Percentiles rank a stretch among this genome's conserved stretches.
Conservation (phyloP, 2,329 filamentous ascomycete genomes). For the Tetracladium maxilliforme region DNA sequence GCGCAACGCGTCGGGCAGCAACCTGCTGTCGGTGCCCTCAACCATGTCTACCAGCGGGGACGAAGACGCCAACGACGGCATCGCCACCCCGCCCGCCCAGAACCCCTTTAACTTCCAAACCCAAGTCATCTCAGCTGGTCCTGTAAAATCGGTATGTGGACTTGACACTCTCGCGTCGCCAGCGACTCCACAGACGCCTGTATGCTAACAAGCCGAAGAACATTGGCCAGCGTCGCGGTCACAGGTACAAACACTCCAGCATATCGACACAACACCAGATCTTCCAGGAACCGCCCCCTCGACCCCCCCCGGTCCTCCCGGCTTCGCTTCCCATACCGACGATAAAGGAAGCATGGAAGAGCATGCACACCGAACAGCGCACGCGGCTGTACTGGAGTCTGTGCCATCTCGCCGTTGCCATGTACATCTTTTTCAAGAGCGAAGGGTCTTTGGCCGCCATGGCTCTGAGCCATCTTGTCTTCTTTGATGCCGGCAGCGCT, state of each 20-base stretch:
- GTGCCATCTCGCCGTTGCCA: conserved; percentile 72
- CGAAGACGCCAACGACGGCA: too few species aligned
- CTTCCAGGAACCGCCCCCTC: conserved; percentile 79
- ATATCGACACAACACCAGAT: conserved; percentile 83
- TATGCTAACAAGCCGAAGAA: conserved; percentile 34
- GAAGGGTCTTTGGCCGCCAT: conserved; percentile 82
- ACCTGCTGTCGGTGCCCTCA: too few species aligned
- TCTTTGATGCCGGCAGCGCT: conserved; percentile 90
- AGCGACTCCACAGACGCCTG: not conserved
- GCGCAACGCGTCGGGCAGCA: too few species aligned
- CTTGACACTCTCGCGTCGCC: conserved; percentile 1
- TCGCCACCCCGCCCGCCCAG: conserved; percentile 17
- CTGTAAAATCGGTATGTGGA: conserved; percentile 58
- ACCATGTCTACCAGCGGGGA: too few species aligned
- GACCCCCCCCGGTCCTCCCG: conserved; percentile 76
- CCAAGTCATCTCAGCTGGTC: conserved; percentile 57
- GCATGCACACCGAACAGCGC: conserved; percentile 81
- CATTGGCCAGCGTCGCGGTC: conserved; percentile 80
- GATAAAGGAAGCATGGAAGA: conserved; percentile 70
- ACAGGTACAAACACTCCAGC: conserved; percentile 96
- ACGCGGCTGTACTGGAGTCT: conserved; percentile 76
- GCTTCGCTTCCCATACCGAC: conserved; percentile 89
- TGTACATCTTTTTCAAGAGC: conserved; percentile 73
- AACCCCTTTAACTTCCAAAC: conserved; percentile 95
- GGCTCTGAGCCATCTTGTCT: conserved; percentile 79